Percentiles rank a stretch among this genome's conserved stretches.
Evolutionary conservation across 768 basidiomycete genomes (phyloP).

Genomic region (Asterophora parasitica): DNA sequence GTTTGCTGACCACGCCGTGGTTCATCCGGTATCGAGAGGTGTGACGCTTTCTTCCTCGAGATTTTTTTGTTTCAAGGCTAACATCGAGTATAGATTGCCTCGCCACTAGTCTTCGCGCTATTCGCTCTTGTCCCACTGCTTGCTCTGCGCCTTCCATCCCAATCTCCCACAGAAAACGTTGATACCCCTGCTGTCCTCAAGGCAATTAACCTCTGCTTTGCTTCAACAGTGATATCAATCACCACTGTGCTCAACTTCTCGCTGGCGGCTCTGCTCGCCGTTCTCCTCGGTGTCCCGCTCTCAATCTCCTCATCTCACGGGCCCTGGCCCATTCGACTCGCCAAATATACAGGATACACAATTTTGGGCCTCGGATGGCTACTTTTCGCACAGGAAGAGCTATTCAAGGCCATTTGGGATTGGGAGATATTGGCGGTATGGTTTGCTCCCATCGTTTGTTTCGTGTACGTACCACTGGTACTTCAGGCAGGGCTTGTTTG

Average conservation of each 20-base stretch:
- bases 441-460: conserved; percentile 78
- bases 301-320: conserved; percentile 34
- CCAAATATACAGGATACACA: conserved; percentile 36
- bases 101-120: conserved; percentile 24
- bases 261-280: conserved; percentile 68
- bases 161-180: conserved; percentile 17
- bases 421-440: conserved; percentile 80
- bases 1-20: conserved; percentile 37
- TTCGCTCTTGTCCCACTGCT: conserved; percentile 28
- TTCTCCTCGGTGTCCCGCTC: conserved; percentile 65
- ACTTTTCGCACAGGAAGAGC: conserved; percentile 39
- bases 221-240: conserved; percentile 82
- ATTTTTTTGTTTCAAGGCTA: not conserved
- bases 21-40: conserved; percentile 41
- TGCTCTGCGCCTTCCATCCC: conserved; percentile 25
- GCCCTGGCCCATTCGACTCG: conserved; percentile 18
- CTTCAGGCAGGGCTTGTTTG: conserved; percentile 65
- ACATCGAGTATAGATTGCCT: conserved; percentile 16
- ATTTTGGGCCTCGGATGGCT: conserved; percentile 57
- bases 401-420: conserved; percentile 55
- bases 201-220: conserved; percentile 72
- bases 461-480: conserved; percentile 72
- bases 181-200: conserved; percentile 53
- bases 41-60: conserved; percentile 11
- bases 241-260: conserved; percentile 91